These are phyloP conservation scores for Auriscalpium microsporum DNA, from an alignment of 768 basidiomycete species.

Conservation along the genomic window DNA sequence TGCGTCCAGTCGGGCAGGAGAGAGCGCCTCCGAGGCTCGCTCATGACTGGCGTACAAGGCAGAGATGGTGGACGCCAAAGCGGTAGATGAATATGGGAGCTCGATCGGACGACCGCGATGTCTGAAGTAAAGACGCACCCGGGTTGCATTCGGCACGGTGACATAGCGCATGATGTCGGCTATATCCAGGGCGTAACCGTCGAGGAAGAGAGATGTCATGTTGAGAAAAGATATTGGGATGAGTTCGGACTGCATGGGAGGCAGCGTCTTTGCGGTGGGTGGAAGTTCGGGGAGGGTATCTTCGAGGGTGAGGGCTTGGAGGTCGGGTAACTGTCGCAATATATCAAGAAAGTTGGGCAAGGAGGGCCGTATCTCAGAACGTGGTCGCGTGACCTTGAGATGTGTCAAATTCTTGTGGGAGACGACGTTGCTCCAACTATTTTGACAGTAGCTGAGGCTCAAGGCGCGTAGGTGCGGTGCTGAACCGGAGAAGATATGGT, in stretches of 20 bases:
- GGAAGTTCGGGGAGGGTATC: neutral
- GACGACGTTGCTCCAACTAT: neutral
- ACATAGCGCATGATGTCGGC: neutral
- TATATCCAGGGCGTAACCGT: neutral
- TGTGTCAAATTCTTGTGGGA: neutral
- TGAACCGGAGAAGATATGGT: neutral
- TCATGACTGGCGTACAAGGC: neutral
- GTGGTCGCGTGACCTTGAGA: neutral
- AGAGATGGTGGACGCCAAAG: neutral
- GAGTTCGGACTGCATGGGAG: neutral
- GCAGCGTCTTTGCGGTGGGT: neutral
- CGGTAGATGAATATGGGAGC: neutral
- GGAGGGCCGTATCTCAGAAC: neutral
- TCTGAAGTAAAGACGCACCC: neutral
- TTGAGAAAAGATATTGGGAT: neutral
- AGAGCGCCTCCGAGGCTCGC: neutral
- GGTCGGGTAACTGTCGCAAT: neutral
- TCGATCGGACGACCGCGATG: neutral
- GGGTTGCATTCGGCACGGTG: neutral
- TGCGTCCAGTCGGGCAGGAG: neutral
- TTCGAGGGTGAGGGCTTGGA: neutral
- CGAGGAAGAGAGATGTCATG: neutral
- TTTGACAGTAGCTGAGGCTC: neutral
- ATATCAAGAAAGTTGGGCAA: neutral
- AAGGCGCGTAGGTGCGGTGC: conserved; percentile 4